Conservation (phyloP, 2,329 filamentous ascomycete genomes). For the Cercospora zeae-maydis region DNA sequence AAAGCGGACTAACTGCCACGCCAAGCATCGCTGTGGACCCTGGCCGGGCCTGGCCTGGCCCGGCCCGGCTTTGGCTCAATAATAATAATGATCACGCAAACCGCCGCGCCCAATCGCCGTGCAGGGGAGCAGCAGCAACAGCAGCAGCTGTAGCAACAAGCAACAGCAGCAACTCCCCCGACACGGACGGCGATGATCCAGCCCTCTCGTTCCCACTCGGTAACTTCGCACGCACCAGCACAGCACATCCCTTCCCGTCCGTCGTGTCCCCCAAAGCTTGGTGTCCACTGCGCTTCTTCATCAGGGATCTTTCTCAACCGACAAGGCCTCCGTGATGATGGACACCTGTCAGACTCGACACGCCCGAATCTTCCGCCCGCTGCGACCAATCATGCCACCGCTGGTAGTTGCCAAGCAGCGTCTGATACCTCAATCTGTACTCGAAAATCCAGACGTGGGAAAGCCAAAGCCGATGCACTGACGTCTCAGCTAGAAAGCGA, state of each 20-base stretch:
- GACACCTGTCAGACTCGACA: neutral
- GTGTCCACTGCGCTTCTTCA: neutral
- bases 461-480: neutral
- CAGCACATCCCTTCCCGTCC: neutral
- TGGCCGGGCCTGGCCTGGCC: no score
- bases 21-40: neutral
- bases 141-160: no score
- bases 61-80: no score
- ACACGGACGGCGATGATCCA: no score
- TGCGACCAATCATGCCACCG: neutral
- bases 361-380: neutral
- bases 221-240: neutral
- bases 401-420: no score
- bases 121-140: no score
- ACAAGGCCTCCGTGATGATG: neutral
- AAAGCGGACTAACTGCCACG: neutral
- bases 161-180: neutral
- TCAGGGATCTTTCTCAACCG: neutral
- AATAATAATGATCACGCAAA: no score
- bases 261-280: neutral
- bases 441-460: no score
- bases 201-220: no score
- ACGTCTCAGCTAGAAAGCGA: no score
- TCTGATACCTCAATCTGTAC: no score
- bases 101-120: neutral